Base-by-base conservation (phyloP, 108 stramenopile genomes). In the Seminavis robusta region DNA sequence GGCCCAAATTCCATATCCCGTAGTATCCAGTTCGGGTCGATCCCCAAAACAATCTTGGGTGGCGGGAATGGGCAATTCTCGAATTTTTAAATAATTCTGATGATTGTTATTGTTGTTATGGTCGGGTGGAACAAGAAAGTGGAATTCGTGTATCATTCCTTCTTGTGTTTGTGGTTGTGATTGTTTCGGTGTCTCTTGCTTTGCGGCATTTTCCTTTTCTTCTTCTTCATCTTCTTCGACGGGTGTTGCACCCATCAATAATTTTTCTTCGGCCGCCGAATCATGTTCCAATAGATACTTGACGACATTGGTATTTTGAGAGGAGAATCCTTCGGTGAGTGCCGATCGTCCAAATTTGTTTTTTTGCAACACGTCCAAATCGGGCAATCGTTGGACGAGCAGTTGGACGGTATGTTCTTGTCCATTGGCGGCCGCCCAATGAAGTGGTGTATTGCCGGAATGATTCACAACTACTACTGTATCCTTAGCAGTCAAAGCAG, bases 1-100 rank as follows among this genome's bases (percentile, higher is more conserved):
- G 27, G 80, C 80, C 92, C 92, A 94, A 28, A 94, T 82, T 8
- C 82, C 84, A 6, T 88, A 65, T 1, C 93, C 93, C 7, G 93
- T 94, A 6, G 91, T 92, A 67, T 92, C 91, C 49, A 74, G 59
- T 17, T 66, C 72, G 11, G 76, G 67, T 20, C 58, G 50, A 27
- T 28, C 15, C 24, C 15, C 13, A 29, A 15, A 15, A 16, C 3
- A 30, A n/a, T 28, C 27, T 28, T 48, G 23, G 7, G 78, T 59
- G 51, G 79, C 74, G 7, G 84, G 87, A 53, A 72, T 69, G 47
- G 63, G 69, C 37, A 76, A 47, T 50, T 79, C 77, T 13, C 77
- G 56, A 11, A 72, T 55, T 27, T 46, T 44, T 19, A 71, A n/a
- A n/a, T n/a, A n/a, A n/a, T n/a, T n/a, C n/a, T n/a, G n/a, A n/a